These are phyloP conservation scores for Prosopis cineraria DNA, from an alignment of 306 rosid species.

Conservation along the genomic window DNA sequence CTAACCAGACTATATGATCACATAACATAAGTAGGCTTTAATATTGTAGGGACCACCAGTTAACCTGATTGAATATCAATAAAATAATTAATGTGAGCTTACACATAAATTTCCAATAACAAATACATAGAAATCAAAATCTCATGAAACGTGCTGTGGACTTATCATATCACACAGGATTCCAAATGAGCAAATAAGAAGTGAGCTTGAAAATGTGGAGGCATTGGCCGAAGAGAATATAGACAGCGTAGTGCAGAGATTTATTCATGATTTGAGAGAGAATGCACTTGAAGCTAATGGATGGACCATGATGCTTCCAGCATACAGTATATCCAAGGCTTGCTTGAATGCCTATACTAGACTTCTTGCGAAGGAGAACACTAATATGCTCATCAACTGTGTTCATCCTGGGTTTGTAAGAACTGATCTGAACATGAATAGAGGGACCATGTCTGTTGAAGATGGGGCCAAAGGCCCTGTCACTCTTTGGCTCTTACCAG, in stretches of 20 bases:
- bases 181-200: slow-evolving; percentile 40
- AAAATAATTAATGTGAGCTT: too few species aligned
- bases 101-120: too few species aligned
- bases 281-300: slow-evolving; percentile 55
- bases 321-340: slow-evolving; percentile 58
- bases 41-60: too few species aligned
- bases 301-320: slow-evolving; percentile 63
- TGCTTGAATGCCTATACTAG: slow-evolving; percentile 59
- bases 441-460: slow-evolving; percentile 44
- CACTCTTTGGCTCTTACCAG: slow-evolving; percentile 49
- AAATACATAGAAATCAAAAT: too few species aligned
- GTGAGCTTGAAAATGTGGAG: slow-evolving; percentile 45
- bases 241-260: slow-evolving; percentile 48
- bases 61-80: too few species aligned
- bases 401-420: slow-evolving; percentile 44
- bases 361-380: slow-evolving; percentile 51
- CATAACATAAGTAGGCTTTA: too few species aligned
- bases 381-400: slow-evolving; percentile 54
- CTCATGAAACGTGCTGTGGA: background rate
- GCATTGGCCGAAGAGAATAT: slow-evolving; percentile 53
- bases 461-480: slow-evolving; percentile 62
- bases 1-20: too few species aligned
- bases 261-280: slow-evolving; percentile 46
- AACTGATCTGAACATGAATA: slow-evolving; percentile 50
- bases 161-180: slow-evolving; percentile 48